phyloP scores from a whole-genome alignment of 2,329 filamentous ascomycete genomes.

The Alternaria alternata region DNA sequence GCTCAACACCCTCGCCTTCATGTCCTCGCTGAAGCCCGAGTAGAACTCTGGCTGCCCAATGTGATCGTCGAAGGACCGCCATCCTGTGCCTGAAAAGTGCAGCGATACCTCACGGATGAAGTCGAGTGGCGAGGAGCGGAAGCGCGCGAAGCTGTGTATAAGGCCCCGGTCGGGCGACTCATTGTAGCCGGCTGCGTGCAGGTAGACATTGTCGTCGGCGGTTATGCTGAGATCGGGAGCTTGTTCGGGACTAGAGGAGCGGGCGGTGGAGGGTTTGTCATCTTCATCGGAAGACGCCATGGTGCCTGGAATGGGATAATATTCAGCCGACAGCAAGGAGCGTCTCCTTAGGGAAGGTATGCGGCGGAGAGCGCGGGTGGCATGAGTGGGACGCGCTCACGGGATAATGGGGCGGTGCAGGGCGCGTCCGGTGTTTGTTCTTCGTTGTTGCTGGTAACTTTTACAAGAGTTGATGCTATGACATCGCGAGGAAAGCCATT shows the following conservation, averaged over 20 bases:
- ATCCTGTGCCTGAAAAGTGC: constrained; percentile 91
- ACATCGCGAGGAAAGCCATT: constrained; percentile 13
- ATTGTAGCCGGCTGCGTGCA: constrained; percentile 56
- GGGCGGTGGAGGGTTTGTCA: constrained; percentile 16
- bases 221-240: constrained; percentile 58
- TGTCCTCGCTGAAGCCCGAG: constrained; percentile 86
- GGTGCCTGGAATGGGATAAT: constrained; percentile 1
- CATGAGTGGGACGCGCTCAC: constrained; percentile 1
- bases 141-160: constrained; percentile 85
- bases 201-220: constrained; percentile 54
- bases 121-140: constrained; percentile 75
- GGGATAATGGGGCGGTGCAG: neutral
- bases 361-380: constrained; percentile 1
- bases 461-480: constrained; percentile 6
- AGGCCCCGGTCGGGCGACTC: constrained; percentile 69
- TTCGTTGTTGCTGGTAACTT: neutral
- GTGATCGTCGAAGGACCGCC: constrained; percentile 90
- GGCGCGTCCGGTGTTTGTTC: neutral
- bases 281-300: constrained; percentile 30
- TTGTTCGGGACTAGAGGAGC: constrained; percentile 31
- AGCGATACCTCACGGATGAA: constrained; percentile 94
- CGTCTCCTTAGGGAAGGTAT: constrained; percentile 8
- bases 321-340: neutral
- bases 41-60: constrained; percentile 96
- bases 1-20: constrained; percentile 79